Evolutionary conservation across 2,329 filamentous ascomycete genomes (phyloP).

Genomic region (Mariannaea elegans): DNA sequence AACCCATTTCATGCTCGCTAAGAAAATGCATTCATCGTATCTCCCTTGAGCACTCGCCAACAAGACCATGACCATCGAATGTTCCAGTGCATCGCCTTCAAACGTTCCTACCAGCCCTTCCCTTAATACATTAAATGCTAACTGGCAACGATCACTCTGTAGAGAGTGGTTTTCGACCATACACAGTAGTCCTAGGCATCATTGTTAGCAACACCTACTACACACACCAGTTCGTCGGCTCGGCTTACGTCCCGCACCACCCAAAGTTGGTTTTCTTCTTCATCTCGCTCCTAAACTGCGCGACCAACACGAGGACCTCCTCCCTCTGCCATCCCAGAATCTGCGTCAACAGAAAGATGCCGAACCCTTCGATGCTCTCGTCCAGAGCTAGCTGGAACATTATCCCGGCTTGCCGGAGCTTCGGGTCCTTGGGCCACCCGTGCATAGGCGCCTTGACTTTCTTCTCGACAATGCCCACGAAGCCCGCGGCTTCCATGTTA

Average conservation of each 20-base stretch:
- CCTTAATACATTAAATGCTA: background rate
- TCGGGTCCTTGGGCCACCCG: constrained; percentile 53
- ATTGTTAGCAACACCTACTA: background rate
- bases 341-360: constrained; percentile 37
- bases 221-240: background rate
- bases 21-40: too few species aligned
- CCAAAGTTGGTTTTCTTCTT: constrained; percentile 19
- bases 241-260: constrained; percentile 27
- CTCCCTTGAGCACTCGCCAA: too few species aligned
- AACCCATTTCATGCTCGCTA: too few species aligned
- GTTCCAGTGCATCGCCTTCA: too few species aligned
- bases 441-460: constrained; percentile 52
- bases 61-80: too few species aligned
- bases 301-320: constrained; percentile 36
- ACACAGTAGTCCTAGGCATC: constrained; percentile 28
- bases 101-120: too few species aligned
- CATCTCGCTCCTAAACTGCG: constrained; percentile 27
- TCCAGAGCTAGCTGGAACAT: constrained; percentile 43
- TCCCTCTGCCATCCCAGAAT: constrained; percentile 42
- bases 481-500: constrained; percentile 43
- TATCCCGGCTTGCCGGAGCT: constrained; percentile 52
- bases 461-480: constrained; percentile 44
- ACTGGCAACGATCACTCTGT: background rate
- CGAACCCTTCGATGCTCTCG: constrained; percentile 44
- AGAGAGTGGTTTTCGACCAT: constrained; percentile 24